Evolutionary conservation across 1,139 yeast species (phyloP).

Genomic region (Sugiyamaella pinicola): DNA sequence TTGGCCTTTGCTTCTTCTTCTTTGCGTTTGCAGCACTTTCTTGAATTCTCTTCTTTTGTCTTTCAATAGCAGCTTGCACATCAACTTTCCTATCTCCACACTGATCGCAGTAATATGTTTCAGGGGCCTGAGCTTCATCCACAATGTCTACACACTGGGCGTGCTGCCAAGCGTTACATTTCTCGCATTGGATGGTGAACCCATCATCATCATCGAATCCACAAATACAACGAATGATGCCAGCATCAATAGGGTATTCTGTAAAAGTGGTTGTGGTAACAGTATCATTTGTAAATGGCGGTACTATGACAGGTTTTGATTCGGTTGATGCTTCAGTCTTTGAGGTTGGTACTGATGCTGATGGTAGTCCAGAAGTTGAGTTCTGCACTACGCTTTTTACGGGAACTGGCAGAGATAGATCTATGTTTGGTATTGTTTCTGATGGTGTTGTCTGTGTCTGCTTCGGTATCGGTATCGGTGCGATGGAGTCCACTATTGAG

Average conservation of each 20-base stretch:
- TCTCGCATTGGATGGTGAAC: conserved; percentile 90
- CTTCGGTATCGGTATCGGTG: too few species aligned
- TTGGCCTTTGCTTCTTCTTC: conserved; percentile 8
- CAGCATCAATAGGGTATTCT: conserved; percentile 55
- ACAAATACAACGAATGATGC: conserved; percentile 87
- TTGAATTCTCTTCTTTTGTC: conserved; percentile 34
- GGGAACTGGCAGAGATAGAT: too few species aligned
- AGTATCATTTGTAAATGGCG: background rate
- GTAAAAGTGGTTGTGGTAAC: too few species aligned
- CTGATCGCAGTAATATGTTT: conserved; percentile 75
- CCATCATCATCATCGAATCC: conserved; percentile 91
- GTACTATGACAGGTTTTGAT: background rate
- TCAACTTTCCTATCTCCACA: conserved; percentile 69
- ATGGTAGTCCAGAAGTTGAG: background rate
- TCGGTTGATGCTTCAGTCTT: background rate
- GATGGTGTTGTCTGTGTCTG: too few species aligned
- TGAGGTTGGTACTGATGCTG: background rate
- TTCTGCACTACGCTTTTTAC: too few species aligned
- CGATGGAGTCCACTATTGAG: too few species aligned
- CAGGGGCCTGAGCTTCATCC: conserved; percentile 76
- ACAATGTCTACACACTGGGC: conserved; percentile 82
- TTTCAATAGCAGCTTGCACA: conserved; percentile 50
- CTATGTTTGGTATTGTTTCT: too few species aligned
- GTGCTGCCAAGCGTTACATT: conserved; percentile 93
- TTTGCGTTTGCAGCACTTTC: background rate